Conservation (phyloP, 1,139 yeast species). For the Candida glucosophila region DNA sequence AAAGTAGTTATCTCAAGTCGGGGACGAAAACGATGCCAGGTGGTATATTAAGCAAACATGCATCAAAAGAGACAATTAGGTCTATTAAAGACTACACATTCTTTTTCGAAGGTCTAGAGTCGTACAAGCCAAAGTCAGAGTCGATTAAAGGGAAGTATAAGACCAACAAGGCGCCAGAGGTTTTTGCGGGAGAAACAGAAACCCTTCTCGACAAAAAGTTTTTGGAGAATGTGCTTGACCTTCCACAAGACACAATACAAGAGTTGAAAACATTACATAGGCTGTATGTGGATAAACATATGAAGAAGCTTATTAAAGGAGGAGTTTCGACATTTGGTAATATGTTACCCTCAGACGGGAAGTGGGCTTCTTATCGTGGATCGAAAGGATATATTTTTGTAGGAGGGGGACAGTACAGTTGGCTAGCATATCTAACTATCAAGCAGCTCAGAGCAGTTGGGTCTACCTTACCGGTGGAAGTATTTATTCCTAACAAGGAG, state of each 20-base stretch:
- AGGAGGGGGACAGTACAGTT: constrained; percentile 54
- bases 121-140: constrained; percentile 18
- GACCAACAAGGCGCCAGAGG: constrained; percentile 23
- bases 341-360: constrained; percentile 22
- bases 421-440: constrained; percentile 46
- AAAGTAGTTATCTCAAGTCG: not conserved
- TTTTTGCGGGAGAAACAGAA: constrained; percentile 14
- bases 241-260: constrained; percentile 21
- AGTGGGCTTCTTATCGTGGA: constrained; percentile 28
- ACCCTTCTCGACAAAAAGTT: constrained; percentile 30
- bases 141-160: constrained; percentile 29
- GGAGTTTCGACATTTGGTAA: constrained; percentile 32
- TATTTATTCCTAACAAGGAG: constrained; percentile 22
- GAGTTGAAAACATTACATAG: constrained; percentile 26
- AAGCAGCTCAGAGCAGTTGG: constrained; percentile 46
- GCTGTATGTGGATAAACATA: constrained; percentile 21
- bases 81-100: constrained; percentile 21
- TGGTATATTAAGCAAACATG: not conserved
- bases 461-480: constrained; percentile 50
- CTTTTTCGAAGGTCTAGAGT: constrained; percentile 24
- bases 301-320: constrained; percentile 21
- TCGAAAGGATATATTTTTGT: constrained; percentile 41
- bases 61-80: too few relatives aligned
- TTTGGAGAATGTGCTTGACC: constrained; percentile 30
- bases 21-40: not conserved